Evolutionary conservation across 371 early-diverging fungal genomes (phyloP), one percentile per base, ranked within the genome.

Genomic region (Mucor indicus): DNA sequence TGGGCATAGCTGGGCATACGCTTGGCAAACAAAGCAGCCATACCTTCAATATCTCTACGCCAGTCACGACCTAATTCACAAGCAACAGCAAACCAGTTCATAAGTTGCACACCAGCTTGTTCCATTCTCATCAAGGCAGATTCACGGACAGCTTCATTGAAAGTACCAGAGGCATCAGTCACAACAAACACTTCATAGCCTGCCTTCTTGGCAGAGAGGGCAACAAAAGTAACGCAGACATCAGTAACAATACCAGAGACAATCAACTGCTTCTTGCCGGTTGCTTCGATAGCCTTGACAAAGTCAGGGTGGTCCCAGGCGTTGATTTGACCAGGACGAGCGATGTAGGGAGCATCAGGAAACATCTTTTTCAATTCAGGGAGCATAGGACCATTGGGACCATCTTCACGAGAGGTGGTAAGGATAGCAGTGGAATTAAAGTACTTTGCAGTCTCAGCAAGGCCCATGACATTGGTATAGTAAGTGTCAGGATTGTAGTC

Each of bases 171-270:
- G 21, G 55, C 55, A 48, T 55, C 55, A 20, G 55, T 55, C 32
- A 55, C 55, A 19, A 55, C 55, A 41, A 55, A 55, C 12, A 55
- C 55, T 1, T 55, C 55, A 36, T 42, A 55, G 16, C 55, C 55
- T 36, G 55, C 55, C 17, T 37, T 48, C 42, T 48, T 53, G 49
- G 60, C 60, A 46, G 49, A 50, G 17, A 60, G 44, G 30, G 60
- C 45, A 30, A 42, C 48, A 25, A 60, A 54, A 30, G 55, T 38
- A 33, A 60, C 44, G 41, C 60, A 54, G 24, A 55, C 60, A 50
- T 55, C 55, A 24, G 60, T 60, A 16, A 53, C 55, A 40, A 53
- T 55, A 49, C 55, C 60, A 50, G 55, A 48, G 45, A 60, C 37
- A 12, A 55, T 30, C 45, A 60, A 45, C 36, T 55, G 54, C 45